Conservation (phyloP, 2,329 filamentous ascomycete genomes). For the Microcyclospora tardicrescens region DNA sequence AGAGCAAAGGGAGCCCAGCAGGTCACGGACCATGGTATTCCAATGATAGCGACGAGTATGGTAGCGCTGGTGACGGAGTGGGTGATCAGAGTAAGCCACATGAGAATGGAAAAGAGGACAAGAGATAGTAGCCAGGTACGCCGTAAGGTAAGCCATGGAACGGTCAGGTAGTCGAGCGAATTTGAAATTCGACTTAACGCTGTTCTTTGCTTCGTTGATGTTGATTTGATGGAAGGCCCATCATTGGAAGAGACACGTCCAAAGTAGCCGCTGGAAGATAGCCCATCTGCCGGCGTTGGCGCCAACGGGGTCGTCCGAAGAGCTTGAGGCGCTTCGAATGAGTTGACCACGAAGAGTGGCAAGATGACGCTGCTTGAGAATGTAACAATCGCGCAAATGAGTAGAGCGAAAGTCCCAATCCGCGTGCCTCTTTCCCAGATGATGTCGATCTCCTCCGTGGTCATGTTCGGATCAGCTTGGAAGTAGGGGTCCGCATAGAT, state of each 20-base stretch:
- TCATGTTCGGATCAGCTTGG: constrained; percentile 62
- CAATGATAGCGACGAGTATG: constrained; percentile 64
- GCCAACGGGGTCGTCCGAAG: constrained; percentile 27
- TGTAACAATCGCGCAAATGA: constrained; percentile 78
- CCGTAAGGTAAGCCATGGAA: constrained; percentile 74
- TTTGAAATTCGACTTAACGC: not conserved
- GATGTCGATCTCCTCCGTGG: constrained; percentile 58
- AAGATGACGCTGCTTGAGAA: constrained; percentile 69
- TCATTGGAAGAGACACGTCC: not conserved
- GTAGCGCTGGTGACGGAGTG: constrained; percentile 59
- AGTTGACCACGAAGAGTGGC: constrained; percentile 73
- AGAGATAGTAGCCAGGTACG: constrained; percentile 78
- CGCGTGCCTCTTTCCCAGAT: constrained; percentile 78
- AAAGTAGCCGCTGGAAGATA: not conserved
- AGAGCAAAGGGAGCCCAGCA: constrained; percentile 93
- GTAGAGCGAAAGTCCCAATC: constrained; percentile 75
- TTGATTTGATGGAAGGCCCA: not conserved
- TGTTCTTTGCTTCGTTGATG: too few relatives aligned
- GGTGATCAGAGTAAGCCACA: constrained; percentile 74
- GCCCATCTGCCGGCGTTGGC: constrained; percentile 22
- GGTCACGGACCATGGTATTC: constrained; percentile 83
- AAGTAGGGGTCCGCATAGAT: constrained; percentile 73
- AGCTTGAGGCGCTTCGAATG: constrained; percentile 44
- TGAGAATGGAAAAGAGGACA: constrained; percentile 67
- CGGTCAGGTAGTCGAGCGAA: constrained; percentile 31